These are phyloP conservation scores for Viola pubescens DNA, from an alignment of 441 rosid genomes.

Conservation along the genomic window DNA sequence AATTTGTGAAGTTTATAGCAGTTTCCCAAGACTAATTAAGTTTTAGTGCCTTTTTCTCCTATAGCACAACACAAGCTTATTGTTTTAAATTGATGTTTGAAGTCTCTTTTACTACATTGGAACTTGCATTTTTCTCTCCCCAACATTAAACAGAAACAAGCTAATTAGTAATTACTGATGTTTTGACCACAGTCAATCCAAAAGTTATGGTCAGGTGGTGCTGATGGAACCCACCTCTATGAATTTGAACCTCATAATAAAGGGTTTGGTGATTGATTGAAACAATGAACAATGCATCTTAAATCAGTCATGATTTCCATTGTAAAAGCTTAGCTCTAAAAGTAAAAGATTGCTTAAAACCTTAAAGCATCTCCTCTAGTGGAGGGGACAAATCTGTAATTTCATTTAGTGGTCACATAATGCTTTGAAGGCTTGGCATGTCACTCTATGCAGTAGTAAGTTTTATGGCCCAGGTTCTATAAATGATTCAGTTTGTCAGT, in stretches of 20 bases:
- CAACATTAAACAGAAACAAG: too few relatives aligned
- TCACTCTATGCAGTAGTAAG: neutral
- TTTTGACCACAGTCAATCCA: too few relatives aligned
- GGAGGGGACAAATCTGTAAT: neutral
- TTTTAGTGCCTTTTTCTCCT: too few relatives aligned
- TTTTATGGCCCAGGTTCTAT: neutral
- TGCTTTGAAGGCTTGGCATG: neutral
- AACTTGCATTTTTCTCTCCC: neutral
- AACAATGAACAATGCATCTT: too few relatives aligned
- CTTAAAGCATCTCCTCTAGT: too few relatives aligned
- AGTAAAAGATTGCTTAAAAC: neutral
- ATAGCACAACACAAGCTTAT: neutral
- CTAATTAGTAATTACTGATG: too few relatives aligned
- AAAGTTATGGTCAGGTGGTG: too few relatives aligned
- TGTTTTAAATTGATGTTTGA: neutral
- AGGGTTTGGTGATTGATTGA: too few relatives aligned
- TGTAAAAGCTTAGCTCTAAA: neutral
- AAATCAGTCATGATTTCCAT: neutral
- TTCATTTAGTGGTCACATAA: neutral
- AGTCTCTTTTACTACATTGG: neutral
- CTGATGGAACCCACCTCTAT: too few relatives aligned
- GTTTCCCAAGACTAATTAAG: neutral
- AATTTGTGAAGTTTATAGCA: neutral
- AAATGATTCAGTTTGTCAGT: conserved; percentile 5
- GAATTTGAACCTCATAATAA: too few relatives aligned